Percentiles rank a stretch among this genome's conserved stretches.
phyloP scores from a whole-genome alignment of 2,329 filamentous ascomycete genomes.

The Cercospora sesami region DNA sequence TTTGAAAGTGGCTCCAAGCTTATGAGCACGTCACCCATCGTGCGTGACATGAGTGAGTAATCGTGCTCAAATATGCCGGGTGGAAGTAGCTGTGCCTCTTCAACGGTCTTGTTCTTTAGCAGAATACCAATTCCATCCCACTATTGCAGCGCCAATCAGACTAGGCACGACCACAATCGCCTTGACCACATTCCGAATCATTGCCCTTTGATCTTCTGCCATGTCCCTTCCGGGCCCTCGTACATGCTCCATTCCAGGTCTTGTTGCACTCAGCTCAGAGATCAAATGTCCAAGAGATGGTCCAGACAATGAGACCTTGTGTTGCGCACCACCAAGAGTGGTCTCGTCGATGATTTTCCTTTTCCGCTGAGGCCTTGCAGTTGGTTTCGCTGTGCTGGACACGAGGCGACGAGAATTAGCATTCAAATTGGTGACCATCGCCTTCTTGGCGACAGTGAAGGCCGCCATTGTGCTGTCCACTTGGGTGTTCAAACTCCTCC shows the following conservation, averaged over 20 bases:
- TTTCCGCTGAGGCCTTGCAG: neutral
- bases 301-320: slow-evolving; percentile 34
- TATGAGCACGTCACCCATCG: neutral
- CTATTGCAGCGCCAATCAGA: slow-evolving; percentile 13
- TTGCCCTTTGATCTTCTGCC: slow-evolving; percentile 29
- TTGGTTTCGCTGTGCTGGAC: neutral
- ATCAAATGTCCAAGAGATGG: slow-evolving; percentile 35
- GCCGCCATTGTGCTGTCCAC: neutral
- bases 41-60: neutral
- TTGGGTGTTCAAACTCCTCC: neutral
- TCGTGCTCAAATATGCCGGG: neutral
- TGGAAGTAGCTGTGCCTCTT: neutral
- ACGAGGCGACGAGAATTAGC: neutral
- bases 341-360: slow-evolving; percentile 22
- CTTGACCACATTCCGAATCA: slow-evolving; percentile 13
- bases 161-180: slow-evolving; percentile 14
- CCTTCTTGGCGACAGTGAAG: neutral
- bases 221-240: slow-evolving; percentile 32
- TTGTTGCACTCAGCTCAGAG: slow-evolving; percentile 35
- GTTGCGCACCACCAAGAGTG: slow-evolving; percentile 27
- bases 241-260: slow-evolving; percentile 33
- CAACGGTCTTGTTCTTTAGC: neutral
- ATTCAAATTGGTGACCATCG: neutral
- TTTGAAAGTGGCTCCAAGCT: neutral
- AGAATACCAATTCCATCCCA: slow-evolving; percentile 6